Evolutionary conservation across 1,139 yeast species (phyloP).

Genomic region (Geotrichum siamense): DNA sequence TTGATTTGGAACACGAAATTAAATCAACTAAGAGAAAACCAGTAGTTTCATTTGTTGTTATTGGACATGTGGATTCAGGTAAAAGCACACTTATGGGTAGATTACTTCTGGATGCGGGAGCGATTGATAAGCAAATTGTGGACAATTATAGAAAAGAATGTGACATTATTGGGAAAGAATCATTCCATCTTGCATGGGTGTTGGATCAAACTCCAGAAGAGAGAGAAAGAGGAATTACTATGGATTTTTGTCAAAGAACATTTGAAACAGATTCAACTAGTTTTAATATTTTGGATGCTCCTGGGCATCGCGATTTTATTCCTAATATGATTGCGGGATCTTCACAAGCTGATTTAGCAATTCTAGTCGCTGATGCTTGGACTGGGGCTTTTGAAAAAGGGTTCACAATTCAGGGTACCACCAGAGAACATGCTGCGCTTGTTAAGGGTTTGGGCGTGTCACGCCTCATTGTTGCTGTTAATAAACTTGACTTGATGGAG

Average conservation of each 20-base stretch:
- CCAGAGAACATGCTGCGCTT: conserved; percentile 84
- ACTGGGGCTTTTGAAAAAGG: conserved; percentile 88
- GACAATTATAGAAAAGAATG: conserved; percentile 76
- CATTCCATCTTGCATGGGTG: conserved; percentile 96
- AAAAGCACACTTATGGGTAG: conserved; percentile 94
- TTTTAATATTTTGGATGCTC: conserved; percentile 93
- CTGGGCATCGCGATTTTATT: conserved; percentile 95
- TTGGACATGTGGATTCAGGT: conserved; percentile 97
- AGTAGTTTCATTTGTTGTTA: conserved; percentile 51
- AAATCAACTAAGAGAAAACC: conserved; percentile 7
- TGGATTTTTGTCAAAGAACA: conserved; percentile 79
- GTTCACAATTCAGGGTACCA: conserved; percentile 80
- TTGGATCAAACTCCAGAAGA: conserved; percentile 95
- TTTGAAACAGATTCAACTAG: conserved; percentile 60
- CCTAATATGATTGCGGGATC: conserved; percentile 99
- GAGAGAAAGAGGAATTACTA: conserved; percentile 78
- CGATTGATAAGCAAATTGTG: conserved; percentile 69
- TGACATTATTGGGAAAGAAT: conserved; percentile 75
- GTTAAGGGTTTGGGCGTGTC: conserved; percentile 81
- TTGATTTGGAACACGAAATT: conserved; percentile 11
- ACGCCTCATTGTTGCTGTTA: conserved; percentile 67
- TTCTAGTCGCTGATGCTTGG: conserved; percentile 69
- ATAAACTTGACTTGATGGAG: conserved; percentile 72
- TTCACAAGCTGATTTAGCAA: conserved; percentile 67
- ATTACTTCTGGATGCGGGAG: conserved; percentile 69